phyloP scores from a whole-genome alignment of 2,329 filamentous ascomycete species.

The Remersonia thermophila region DNA sequence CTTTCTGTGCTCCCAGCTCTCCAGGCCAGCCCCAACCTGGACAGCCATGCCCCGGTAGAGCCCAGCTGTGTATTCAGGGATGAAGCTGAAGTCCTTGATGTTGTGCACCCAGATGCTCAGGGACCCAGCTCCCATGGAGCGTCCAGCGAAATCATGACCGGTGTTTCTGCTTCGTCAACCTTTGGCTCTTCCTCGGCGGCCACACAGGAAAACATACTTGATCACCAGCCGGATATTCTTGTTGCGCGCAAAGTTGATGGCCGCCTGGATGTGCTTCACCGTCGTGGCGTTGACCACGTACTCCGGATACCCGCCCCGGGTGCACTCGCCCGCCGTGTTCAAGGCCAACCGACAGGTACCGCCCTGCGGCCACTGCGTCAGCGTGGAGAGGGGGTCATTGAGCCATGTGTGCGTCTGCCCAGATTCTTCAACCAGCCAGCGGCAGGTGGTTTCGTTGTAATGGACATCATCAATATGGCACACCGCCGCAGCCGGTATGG shows the following conservation, averaged over 20 bases:
- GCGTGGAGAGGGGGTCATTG: slow-evolving; percentile 22
- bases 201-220: slow-evolving; percentile 17
- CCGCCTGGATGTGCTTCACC: slow-evolving; percentile 24
- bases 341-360: slow-evolving; percentile 20
- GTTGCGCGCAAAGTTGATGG: slow-evolving; percentile 27
- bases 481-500: slow-evolving; percentile 19
- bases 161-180: slow-evolving; percentile 27
- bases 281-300: slow-evolving; percentile 27
- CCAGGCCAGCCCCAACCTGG: slow-evolving; percentile 34
- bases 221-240: slow-evolving; percentile 31
- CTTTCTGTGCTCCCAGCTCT: slow-evolving; percentile 22
- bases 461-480: slow-evolving; percentile 20
- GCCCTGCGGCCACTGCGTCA: slow-evolving; percentile 23
- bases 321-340: slow-evolving; percentile 21
- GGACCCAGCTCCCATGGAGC: slow-evolving; percentile 45
- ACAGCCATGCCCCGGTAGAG: slow-evolving; percentile 34
- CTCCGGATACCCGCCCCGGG: slow-evolving; percentile 23
- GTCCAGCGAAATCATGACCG: slow-evolving; percentile 43
- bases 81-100: slow-evolving; percentile 32
- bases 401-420: slow-evolving; percentile 17
- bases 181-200: not conserved
- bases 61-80: slow-evolving; percentile 16
- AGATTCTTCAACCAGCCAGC: slow-evolving; percentile 15
- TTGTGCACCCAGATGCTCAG: slow-evolving; percentile 42
- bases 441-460: slow-evolving; percentile 18